Percentiles rank a stretch among this genome's conserved stretches.
These are phyloP conservation scores for Microbotryum scabiosae DNA, from an alignment of 1,284 basidiomycete species.

Conservation along the genomic window DNA sequence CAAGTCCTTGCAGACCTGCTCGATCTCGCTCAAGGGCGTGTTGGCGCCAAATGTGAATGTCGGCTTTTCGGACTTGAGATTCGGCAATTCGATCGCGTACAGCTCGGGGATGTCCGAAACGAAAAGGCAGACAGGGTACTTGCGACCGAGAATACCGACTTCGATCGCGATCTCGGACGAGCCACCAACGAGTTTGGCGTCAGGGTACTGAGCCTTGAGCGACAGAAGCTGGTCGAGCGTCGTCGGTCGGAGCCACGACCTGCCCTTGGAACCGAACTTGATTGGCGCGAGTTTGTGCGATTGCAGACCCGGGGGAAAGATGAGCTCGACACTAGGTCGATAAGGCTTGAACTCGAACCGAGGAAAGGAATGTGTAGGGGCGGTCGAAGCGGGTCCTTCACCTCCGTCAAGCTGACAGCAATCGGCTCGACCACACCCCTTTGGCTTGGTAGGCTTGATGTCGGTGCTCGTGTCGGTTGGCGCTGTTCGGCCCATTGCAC, in stretches of 20 bases:
- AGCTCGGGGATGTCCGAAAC: slow-evolving; percentile 33
- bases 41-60: slow-evolving; percentile 37
- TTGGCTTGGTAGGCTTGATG: slow-evolving; percentile 1
- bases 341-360: slow-evolving; percentile 38
- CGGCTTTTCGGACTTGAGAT: slow-evolving; percentile 4
- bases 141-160: slow-evolving; percentile 34
- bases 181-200: slow-evolving; percentile 27
- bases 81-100: slow-evolving; percentile 8
- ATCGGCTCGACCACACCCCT: slow-evolving; percentile 28
- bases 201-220: slow-evolving; percentile 17
- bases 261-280: slow-evolving; percentile 12
- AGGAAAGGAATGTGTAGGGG: slow-evolving; percentile 25
- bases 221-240: slow-evolving; percentile 25
- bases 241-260: slow-evolving; percentile 26
- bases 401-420: slow-evolving; percentile 25
- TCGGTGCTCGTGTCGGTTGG: not conserved
- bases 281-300: slow-evolving; percentile 29
- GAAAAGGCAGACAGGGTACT: slow-evolving; percentile 23
- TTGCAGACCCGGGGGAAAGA: slow-evolving; percentile 38
- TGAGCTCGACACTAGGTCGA: slow-evolving; percentile 37
- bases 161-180: slow-evolving; percentile 29
- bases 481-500: slow-evolving; percentile 11
- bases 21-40: slow-evolving; percentile 30
- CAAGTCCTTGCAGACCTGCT: slow-evolving; percentile 26
- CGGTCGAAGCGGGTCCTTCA: not conserved